Evolutionary conservation across 768 basidiomycete genomes (phyloP).

Genomic region (Leccinum rimulosum): DNA sequence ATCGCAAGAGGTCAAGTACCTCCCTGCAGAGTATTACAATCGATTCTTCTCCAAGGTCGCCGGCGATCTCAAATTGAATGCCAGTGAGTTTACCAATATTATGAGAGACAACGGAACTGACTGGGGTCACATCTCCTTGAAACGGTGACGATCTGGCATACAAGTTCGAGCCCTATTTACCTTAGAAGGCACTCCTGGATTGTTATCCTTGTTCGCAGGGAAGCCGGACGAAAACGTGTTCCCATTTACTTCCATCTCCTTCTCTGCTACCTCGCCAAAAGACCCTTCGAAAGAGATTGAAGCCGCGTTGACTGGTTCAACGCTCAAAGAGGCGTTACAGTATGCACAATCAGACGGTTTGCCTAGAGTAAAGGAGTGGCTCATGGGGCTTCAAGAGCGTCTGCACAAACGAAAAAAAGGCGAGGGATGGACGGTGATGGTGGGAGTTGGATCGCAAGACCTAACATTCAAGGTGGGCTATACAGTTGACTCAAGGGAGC

Average conservation of each 20-base stretch:
- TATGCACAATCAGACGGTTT: conserved; percentile 68
- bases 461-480: conserved; percentile 64
- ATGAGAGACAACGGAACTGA: background rate
- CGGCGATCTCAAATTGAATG: conserved; percentile 52
- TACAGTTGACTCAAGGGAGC: background rate
- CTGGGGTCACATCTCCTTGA: background rate
- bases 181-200: background rate
- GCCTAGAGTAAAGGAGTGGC: conserved; percentile 55
- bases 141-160: background rate
- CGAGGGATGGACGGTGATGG: conserved; percentile 65
- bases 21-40: conserved; percentile 52
- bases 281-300: too few species aligned
- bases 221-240: background rate
- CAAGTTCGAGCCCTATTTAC: background rate
- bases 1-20: background rate
- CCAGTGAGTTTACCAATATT: conserved; percentile 41
- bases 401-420: conserved; percentile 56
- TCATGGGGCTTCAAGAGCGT: conserved; percentile 60
- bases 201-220: background rate
- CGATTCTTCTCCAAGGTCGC: conserved; percentile 55
- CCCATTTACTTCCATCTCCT: too few species aligned
- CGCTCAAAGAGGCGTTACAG: conserved; percentile 49
- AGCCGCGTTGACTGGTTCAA: too few species aligned
- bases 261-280: background rate
- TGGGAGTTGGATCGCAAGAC: conserved; percentile 82